Evolutionary conservation across 257 asterid genomes (phyloP).

Genomic region (Scutellaria barbata): DNA sequence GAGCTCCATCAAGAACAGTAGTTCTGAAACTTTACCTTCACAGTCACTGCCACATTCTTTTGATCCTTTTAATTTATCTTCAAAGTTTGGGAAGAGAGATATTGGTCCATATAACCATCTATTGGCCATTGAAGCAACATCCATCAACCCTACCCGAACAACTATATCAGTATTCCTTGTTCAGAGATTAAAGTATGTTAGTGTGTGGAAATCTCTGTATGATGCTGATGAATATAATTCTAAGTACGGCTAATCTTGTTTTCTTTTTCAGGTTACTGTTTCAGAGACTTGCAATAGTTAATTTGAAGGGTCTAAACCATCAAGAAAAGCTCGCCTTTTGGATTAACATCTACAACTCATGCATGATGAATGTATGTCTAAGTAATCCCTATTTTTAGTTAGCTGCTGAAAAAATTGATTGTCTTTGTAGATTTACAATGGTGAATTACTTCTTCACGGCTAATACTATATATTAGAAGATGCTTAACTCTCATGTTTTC

Average conservation of each 20-base stretch:
- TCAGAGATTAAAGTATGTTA: slow-evolving; percentile 70
- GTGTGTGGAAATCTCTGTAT: slow-evolving; percentile 12
- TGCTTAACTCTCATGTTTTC: not conserved
- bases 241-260: not conserved
- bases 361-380: slow-evolving; percentile 89
- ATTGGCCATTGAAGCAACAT: slow-evolving; percentile 58
- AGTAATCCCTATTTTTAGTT: not conserved
- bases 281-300: slow-evolving; percentile 64
- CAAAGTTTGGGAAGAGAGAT: slow-evolving; percentile 67
- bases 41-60: slow-evolving; percentile 42
- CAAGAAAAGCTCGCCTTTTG: slow-evolving; percentile 95
- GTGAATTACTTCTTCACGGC: no score
- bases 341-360: slow-evolving; percentile 89
- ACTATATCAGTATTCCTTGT: slow-evolving; percentile 67
- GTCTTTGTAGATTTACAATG: no score
- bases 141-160: slow-evolving; percentile 65
- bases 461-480: not conserved
- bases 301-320: slow-evolving; percentile 71
- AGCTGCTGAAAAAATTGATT: no score
- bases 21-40: slow-evolving; percentile 53
- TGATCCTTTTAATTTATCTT: slow-evolving; percentile 65
- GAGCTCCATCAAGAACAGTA: slow-evolving; percentile 60
- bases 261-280: slow-evolving; percentile 59
- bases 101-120: slow-evolving; percentile 79
- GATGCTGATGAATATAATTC: slow-evolving; percentile 19